phyloP scores from a whole-genome alignment of 495 filamentous ascomycete species.

The Sporormia fimetaria region DNA sequence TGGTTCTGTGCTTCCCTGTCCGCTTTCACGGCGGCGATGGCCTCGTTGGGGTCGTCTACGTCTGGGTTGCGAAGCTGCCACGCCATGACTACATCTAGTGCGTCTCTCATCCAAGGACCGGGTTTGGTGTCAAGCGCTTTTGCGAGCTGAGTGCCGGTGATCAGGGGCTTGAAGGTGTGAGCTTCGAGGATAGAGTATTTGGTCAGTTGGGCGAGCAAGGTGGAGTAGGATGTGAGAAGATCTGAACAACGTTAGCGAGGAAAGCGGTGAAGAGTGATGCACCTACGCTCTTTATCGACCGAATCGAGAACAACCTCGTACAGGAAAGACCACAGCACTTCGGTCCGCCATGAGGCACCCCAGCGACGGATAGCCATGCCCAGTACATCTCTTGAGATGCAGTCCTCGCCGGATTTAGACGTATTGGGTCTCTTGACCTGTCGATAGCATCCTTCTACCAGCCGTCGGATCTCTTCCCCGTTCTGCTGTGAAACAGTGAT shows the following conservation, averaged over 20 bases:
- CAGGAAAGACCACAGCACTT: conserved; percentile 58
- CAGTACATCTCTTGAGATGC: conserved; percentile 40
- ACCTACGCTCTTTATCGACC: conserved; percentile 22
- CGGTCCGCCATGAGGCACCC: conserved; percentile 61
- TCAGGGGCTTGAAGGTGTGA: conserved; percentile 34
- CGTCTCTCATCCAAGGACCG: conserved; percentile 69
- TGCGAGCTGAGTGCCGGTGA: conserved; percentile 48
- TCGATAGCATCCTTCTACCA: conserved; percentile 42
- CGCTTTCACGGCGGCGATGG: conserved; percentile 43
- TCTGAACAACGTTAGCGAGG: conserved; percentile 28
- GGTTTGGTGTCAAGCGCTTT: conserved; percentile 47
- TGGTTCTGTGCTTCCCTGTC: conserved; percentile 14
- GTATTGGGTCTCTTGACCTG: conserved; percentile 22
- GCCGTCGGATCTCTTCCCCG: conserved; percentile 44
- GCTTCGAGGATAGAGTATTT: conserved; percentile 37
- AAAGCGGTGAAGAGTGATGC: not conserved
- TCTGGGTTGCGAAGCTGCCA: conserved; percentile 82
- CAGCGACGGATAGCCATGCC: conserved; percentile 73
- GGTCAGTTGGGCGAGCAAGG: conserved; percentile 43
- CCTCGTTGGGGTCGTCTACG: conserved; percentile 45
- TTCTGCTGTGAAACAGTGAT: conserved; percentile 53
- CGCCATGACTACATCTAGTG: conserved; percentile 57
- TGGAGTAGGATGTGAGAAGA: conserved; percentile 38
- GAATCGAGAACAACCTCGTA: conserved; percentile 39
- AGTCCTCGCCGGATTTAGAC: conserved; percentile 22